phyloP scores from a whole-genome alignment of 768 basidiomycete genomes.

The Leccinum disarticulatum region DNA sequence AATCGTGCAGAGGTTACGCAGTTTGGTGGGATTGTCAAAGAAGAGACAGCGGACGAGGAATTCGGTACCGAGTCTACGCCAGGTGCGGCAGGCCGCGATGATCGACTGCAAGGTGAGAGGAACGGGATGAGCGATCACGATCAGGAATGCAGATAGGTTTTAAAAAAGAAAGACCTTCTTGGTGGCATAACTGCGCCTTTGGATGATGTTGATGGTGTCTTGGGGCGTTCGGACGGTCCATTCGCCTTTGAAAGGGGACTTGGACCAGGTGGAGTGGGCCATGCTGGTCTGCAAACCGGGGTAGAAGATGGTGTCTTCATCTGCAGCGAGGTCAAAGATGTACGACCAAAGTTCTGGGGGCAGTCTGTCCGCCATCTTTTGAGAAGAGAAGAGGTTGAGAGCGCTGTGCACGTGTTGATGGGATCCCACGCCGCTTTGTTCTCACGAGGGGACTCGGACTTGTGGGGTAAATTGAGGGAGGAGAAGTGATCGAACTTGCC shows the following conservation, averaged over 20 bases:
- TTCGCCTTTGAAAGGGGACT: conserved; percentile 35
- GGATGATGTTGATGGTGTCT: conserved; percentile 56
- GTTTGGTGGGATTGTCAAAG: conserved; percentile 57
- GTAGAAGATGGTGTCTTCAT: conserved; percentile 68
- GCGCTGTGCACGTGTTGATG: neutral
- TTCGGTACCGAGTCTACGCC: conserved; percentile 61
- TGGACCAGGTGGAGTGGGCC: conserved; percentile 67
- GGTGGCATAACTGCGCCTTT: conserved; percentile 59
- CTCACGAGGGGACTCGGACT: neutral
- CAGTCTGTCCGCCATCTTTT: conserved; percentile 38
- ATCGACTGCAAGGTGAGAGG: conserved; percentile 48
- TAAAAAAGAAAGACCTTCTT: conserved; percentile 51
- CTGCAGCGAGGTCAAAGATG: conserved; percentile 70
- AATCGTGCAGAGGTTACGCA: conserved; percentile 50
- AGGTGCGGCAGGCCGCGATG: conserved; percentile 62
- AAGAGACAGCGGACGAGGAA: conserved; percentile 69
- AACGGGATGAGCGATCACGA: neutral
- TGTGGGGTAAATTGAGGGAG: neutral
- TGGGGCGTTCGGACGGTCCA: conserved; percentile 64
- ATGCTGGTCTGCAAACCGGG: conserved; percentile 59
- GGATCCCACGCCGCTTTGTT: neutral
- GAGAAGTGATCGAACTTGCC: neutral
- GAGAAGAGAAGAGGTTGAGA: neutral
- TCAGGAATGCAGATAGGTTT: neutral
- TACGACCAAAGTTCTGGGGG: conserved; percentile 70